Percentiles rank a stretch among this genome's conserved stretches.
Conservation (phyloP, 116 monocot species). For the Zostera marina region DNA sequence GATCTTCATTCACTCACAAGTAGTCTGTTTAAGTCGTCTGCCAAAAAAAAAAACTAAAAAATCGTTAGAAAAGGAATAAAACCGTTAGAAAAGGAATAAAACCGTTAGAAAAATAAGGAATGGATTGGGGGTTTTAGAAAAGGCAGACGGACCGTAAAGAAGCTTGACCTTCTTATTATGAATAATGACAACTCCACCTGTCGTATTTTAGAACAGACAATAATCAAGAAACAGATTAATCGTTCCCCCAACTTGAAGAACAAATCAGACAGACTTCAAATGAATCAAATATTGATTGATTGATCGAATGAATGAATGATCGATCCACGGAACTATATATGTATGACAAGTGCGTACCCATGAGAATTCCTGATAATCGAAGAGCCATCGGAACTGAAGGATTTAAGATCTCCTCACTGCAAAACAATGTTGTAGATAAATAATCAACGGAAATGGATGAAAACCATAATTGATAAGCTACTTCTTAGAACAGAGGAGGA, state of each 20-base stretch:
- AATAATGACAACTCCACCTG: constrained; percentile 95
- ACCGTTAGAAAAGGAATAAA: not conserved
- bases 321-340: not conserved
- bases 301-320: not conserved
- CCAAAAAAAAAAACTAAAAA: constrained; percentile 6
- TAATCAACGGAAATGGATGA: too few species aligned
- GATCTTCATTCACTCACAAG: constrained; percentile 26
- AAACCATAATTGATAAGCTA: not conserved
- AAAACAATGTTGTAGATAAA: constrained; percentile 6
- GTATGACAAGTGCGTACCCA: too few species aligned
- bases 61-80: not conserved
- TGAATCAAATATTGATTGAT: too few species aligned
- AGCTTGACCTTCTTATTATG: constrained; percentile 89
- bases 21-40: constrained; percentile 71
- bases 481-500: not conserved
- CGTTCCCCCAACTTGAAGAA: not conserved
- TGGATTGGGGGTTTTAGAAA: not conserved
- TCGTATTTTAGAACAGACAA: not conserved
- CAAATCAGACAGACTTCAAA: not conserved
- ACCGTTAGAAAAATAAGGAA: not conserved
- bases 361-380: constrained; percentile 86
- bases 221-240: too few species aligned
- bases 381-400: constrained; percentile 96
- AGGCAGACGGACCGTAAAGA: too few species aligned
- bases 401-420: constrained; percentile 88